Base-by-base conservation (phyloP, 768 basidiomycete genomes). In the Astraeus odoratus region DNA sequence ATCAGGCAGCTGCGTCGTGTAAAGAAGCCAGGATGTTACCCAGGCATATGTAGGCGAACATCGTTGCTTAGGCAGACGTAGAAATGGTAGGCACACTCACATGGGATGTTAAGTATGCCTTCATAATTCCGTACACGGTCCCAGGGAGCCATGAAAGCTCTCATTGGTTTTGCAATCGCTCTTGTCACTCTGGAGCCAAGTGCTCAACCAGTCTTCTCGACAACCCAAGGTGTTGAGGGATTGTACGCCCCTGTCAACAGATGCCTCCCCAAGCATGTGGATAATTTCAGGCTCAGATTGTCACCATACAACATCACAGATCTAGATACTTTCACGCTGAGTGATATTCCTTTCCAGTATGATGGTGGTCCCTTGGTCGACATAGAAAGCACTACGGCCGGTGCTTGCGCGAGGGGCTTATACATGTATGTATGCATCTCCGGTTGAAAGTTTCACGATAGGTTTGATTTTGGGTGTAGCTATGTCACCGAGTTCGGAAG, bases 381-480 rank as follows among this genome's bases (percentile, higher is more conserved):
- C 20, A 56, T 71, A 10, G 46, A 62, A 22, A 69, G 68, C 43
- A 66, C 60, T 0, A 63, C 67, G 8, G 42, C 66, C 29, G 67
- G 60, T 38, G 68, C 65, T 1, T 70, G 68, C 38, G 64, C 66
- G 7, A 60, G 68, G 3, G 68, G 69, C 1, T 42, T 68, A 6
- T 68, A 70, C 48, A 63, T 61, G 69, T 69, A 43, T 3, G 67
- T 56, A 1, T 10, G n/a, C n/a, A n/a, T n/a, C n/a, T 20, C 30
- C 22, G 12, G 13, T 26, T 9, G 25, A 22, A 26, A 10, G 23
- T 26, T 36, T 42, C 3, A 15, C 19, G 19, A 23, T 15, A 43
- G 3, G 13, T 16, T 9, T 19, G 15, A 39, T 40, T 12, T 16
- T 8, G 25, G 12, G 8, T 27, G 13, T 25, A 68, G 66, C 2